Evolutionary conservation across 495 filamentous ascomycete genomes (phyloP), one percentile per base, ranked within the genome.

Genomic region (Bacidia rubella): DNA sequence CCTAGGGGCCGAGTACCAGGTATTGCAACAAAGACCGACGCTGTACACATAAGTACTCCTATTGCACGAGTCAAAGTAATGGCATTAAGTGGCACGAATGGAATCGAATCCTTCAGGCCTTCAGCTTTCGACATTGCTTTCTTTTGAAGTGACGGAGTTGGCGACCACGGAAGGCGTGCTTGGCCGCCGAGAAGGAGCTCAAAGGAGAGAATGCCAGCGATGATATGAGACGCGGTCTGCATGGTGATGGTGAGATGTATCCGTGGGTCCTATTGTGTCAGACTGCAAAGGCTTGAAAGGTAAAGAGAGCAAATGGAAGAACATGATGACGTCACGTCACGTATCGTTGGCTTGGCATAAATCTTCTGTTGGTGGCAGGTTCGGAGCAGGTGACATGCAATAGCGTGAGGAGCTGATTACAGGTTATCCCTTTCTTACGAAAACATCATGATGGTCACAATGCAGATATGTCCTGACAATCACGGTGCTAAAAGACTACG

Each of bases 161-260:
- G 54, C 4, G 48, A 56, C 17, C 27, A 52, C n/a, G 54, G 54
- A 19, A 56, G 48, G 25, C 54, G 54, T 32, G 54, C 54, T 52
- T 56, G 54, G n/a, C 54, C 54, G 20, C 54, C 54, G 22, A 56
- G 54, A 23, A 56, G 47, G 20, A 56, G 54, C 26, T 56, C 35
- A 46, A 52, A 15, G 39, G 54, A 56, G 38, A 56, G 40, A 9
- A 56, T 45, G 38, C 32, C 5, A 5, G 54, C 35, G 19, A 56
- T 47, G 26, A 52, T 12, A 32, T 52, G 47, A 17, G 39, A 47
- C 40, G 35, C 41, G 9, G 17, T 7, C 7, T 44, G 41, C 41
- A 44, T 44, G 20, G 19, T 44, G 29, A 15, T 15, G 7, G 15
- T 15, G 29, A n/a, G n/a, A n/a, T n/a, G n/a, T n/a, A n/a, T n/a